A percentile compares a stretch with the other conserved stretches of the same genome.
Conservation (phyloP, 495 filamentous ascomycete genomes). For the Neurospora intermedia region DNA sequence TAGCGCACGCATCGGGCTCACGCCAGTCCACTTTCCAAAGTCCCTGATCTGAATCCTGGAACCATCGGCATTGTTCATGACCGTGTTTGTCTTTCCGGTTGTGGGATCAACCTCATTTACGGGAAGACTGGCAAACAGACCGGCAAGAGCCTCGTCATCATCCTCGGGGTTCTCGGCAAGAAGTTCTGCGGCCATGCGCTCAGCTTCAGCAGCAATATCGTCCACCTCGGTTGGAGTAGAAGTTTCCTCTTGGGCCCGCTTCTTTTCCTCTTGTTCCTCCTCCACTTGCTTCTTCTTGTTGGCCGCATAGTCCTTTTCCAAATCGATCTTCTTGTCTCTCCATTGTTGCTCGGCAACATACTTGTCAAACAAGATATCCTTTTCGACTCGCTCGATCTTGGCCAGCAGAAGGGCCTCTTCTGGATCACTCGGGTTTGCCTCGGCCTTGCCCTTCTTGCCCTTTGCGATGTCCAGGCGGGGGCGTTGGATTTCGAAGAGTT, state of each 20-base stretch:
- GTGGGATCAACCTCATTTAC: conserved; percentile 43
- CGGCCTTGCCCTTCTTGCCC: conserved; percentile 26
- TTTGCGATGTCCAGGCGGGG: conserved; percentile 40
- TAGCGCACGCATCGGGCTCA: conserved; percentile 59
- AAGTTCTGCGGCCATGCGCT: conserved; percentile 38
- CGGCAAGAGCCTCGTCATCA: conserved; percentile 43
- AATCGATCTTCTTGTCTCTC: conserved; percentile 51
- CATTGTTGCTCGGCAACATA: conserved; percentile 65
- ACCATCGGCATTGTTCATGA: conserved; percentile 39
- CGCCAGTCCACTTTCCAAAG: conserved; percentile 70
- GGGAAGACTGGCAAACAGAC: conserved; percentile 62
- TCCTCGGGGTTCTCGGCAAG: conserved; percentile 41
- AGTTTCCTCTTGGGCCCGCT: conserved; percentile 17
- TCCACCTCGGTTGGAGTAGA: conserved; percentile 27
- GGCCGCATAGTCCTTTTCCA: conserved; percentile 47
- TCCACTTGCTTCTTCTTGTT: conserved; percentile 26
- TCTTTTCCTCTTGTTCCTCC: conserved; percentile 12
- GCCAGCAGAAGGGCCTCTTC: conserved; percentile 52
- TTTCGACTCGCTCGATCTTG: conserved; percentile 66
- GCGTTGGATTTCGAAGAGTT: conserved; percentile 63
- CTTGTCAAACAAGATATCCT: conserved; percentile 78
- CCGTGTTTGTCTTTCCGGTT: conserved; percentile 41
- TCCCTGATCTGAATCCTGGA: conserved; percentile 54
- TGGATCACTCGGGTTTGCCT: conserved; percentile 23
- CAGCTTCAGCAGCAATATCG: conserved; percentile 38